These are phyloP conservation scores for Panicum hallii DNA, from an alignment of 202 grass and related monocot genomes.

Conservation along the genomic window DNA sequence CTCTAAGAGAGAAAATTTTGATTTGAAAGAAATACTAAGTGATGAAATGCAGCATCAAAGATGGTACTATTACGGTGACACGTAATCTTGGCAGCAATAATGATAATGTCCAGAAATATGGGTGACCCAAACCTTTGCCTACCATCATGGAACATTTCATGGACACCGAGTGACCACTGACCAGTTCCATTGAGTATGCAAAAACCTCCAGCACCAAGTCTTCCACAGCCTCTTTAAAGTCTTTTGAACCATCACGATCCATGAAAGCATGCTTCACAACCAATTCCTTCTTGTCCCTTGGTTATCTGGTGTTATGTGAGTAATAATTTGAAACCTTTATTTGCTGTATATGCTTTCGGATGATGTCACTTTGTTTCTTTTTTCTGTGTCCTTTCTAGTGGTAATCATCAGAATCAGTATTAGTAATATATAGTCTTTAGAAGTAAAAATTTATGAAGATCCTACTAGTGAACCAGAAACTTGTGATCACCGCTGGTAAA, in stretches of 20 bases:
- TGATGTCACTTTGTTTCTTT: background rate
- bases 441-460: background rate
- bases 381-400: background rate
- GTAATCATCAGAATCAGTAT: conserved; percentile 9
- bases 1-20: too few species aligned
- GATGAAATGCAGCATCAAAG: background rate
- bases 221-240: background rate
- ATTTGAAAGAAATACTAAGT: background rate
- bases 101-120: background rate
- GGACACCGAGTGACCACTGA: too few species aligned
- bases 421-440: background rate
- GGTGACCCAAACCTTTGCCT: background rate
- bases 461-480: background rate
- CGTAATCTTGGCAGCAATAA: background rate
- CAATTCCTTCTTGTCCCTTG: background rate
- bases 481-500: background rate
- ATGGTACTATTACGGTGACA: background rate
- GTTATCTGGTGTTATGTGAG: background rate
- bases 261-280: background rate
- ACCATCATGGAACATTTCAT: too few species aligned
- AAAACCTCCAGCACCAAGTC: too few species aligned
- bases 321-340: background rate
- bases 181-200: too few species aligned
- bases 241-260: background rate
- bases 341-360: conserved; percentile 8